Percentiles rank a stretch among this genome's conserved stretches.
These are phyloP conservation scores for Cystobasidiaceae sp. DNA, from an alignment of 1,284 basidiomycete genomes.

Conservation along the genomic window DNA sequence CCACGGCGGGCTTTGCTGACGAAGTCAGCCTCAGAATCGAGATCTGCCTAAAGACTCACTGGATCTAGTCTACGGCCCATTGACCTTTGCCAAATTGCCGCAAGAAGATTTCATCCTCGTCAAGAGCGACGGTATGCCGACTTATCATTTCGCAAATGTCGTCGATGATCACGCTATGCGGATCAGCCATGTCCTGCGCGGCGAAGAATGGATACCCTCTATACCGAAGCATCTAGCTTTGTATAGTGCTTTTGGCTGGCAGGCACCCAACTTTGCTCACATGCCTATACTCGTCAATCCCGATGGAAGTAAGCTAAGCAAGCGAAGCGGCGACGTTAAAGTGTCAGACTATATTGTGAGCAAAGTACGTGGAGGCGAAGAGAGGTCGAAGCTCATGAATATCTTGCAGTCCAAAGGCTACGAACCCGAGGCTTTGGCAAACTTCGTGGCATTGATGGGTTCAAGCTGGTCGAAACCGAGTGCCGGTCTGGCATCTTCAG, in stretches of 20 bases:
- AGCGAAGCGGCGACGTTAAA: constrained; percentile 80
- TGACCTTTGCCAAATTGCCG: constrained; percentile 55
- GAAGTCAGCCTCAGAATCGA: constrained; percentile 13
- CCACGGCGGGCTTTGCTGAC: not conserved
- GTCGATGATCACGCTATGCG: constrained; percentile 95
- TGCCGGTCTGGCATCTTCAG: constrained; percentile 44
- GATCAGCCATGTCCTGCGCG: constrained; percentile 89
- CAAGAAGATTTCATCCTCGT: constrained; percentile 85
- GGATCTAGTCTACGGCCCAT: constrained; percentile 63
- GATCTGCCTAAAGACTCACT: constrained; percentile 4
- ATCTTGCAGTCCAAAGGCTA: constrained; percentile 59
- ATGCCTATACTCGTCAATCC: constrained; percentile 83
- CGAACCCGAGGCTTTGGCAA: constrained; percentile 83
- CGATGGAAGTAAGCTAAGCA: constrained; percentile 91
- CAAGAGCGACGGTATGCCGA: constrained; percentile 89
- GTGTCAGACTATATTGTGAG: constrained; percentile 79
- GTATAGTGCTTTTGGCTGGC: constrained; percentile 69
- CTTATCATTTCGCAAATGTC: constrained; percentile 92
- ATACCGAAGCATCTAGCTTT: constrained; percentile 88
- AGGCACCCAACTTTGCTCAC: constrained; percentile 79
- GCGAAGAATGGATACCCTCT: constrained; percentile 97
- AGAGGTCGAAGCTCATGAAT: not conserved
- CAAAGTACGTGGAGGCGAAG: not conserved
- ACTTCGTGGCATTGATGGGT: constrained; percentile 88
- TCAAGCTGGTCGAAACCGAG: constrained; percentile 59